A percentile compares a stretch with the other conserved stretches of the same genome.
phyloP scores from a whole-genome alignment of 371 early-diverging fungal genomes.

The Gilbertella persicaria region DNA sequence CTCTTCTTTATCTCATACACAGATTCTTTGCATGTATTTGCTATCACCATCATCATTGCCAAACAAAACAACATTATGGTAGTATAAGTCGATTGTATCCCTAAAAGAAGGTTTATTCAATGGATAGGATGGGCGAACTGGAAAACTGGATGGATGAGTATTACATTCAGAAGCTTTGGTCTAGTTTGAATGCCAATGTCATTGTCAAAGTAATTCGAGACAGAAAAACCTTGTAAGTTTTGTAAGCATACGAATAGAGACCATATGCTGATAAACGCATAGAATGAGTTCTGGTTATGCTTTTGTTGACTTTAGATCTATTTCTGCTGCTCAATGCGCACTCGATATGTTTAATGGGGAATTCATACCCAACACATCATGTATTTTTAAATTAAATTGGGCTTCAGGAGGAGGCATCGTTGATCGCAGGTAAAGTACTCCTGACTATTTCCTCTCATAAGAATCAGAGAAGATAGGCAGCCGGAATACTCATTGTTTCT shows the following conservation, averaged over 20 bases:
- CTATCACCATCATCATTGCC: no score
- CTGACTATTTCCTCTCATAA: no score
- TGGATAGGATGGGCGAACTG: conserved; percentile 71
- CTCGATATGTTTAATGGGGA: conserved; percentile 69
- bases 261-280: not conserved
- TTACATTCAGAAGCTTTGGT: conserved; percentile 69
- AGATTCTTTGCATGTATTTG: no score
- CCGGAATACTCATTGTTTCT: conserved; percentile 79
- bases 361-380: conserved; percentile 71
- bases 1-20: no score
- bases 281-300: conserved; percentile 64
- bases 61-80: no score
- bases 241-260: not conserved
- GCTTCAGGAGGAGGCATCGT: conserved; percentile 68
- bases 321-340: conserved; percentile 60
- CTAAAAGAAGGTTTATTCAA: no score
- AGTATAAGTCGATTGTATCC: no score
- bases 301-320: conserved; percentile 66
- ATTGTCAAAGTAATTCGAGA: conserved; percentile 86
- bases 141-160: conserved; percentile 82
- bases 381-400: conserved; percentile 86
- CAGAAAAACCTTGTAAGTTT: conserved; percentile 61
- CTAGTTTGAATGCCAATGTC: conserved; percentile 60
- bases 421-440: conserved; percentile 24
- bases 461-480: conserved; percentile 36